A percentile compares a stretch with the other conserved stretches of the same genome.
Evolutionary conservation across 306 rosid genomes (phyloP).

Genomic region (Cicer cuneatum): DNA sequence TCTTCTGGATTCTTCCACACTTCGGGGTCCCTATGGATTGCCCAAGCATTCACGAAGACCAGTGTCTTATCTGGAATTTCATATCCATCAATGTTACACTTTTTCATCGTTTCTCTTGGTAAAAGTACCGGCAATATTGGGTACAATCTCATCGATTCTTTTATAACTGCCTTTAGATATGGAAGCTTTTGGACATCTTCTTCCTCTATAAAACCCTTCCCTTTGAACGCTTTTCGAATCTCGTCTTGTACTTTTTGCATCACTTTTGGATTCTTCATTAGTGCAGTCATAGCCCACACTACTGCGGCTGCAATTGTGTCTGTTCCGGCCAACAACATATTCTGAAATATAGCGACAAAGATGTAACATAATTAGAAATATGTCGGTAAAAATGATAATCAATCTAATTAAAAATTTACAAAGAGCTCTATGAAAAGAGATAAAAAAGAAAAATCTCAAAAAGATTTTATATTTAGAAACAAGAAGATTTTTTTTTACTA

Average conservation of each 20-base stretch:
- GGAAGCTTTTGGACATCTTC: conserved; percentile 29
- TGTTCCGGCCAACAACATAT: conserved; percentile 17
- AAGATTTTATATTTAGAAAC: too few species aligned
- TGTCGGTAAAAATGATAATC: too few species aligned
- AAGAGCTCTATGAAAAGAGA: too few species aligned
- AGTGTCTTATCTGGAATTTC: background rate
- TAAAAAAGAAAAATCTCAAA: too few species aligned
- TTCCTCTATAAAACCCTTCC: conserved; percentile 11
- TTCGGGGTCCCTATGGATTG: conserved; percentile 15
- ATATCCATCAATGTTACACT: background rate
- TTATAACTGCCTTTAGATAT: conserved; percentile 16
- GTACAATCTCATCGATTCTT: conserved; percentile 18
- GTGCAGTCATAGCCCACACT: conserved; percentile 28
- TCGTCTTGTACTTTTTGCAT: conserved; percentile 24
- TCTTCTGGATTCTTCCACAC: conserved; percentile 21
- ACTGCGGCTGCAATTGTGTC: background rate
- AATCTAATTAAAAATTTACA: too few species aligned
- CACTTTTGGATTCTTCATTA: conserved; percentile 17
- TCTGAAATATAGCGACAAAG: conserved; percentile 1
- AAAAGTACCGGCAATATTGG: background rate
- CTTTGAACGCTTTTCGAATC: background rate
- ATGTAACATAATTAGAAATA: too few species aligned
- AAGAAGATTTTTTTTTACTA: too few species aligned
- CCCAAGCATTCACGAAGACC: conserved; percentile 19
- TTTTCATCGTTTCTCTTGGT: conserved; percentile 28